Base-by-base conservation (phyloP, 768 basidiomycete genomes). In the Calocybe cyanea region DNA sequence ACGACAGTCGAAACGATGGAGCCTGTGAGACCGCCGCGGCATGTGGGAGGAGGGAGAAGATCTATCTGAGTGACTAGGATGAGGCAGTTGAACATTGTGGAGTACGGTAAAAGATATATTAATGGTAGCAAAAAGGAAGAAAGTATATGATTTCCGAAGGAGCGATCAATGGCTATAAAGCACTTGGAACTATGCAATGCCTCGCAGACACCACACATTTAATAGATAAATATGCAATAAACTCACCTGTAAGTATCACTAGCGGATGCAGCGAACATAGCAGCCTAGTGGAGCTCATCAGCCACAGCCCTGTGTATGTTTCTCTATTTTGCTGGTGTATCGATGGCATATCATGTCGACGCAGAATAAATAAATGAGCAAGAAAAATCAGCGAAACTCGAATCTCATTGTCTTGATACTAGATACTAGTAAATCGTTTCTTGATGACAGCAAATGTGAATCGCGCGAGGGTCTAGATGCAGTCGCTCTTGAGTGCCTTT, bases 401-500 rank as follows among this genome's bases (percentile, higher is more conserved):
- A 86, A 32, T 81, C 78, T 87, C 87, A 89, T 23, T 82, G 84
- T 60, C 87, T 50, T 38, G n/a, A n/a, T n/a, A n/a, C n/a, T n/a
- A n/a, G n/a, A n/a, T n/a, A n/a, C n/a, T n/a, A n/a, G n/a, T n/a
- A n/a, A n/a, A n/a, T n/a, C n/a, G n/a, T 57, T 59, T 25, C 50
- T 43, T 37, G 58, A 55, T 33, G 31, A 11, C n/a, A n/a, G n/a
- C n/a, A n/a, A n/a, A n/a, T n/a, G n/a, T n/a, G n/a, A n/a, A n/a
- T n/a, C n/a, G n/a, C n/a, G n/a, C n/a, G n/a, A n/a, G n/a, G n/a
- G n/a, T n/a, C n/a, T n/a, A n/a, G n/a, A n/a, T n/a, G n/a, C n/a
- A n/a, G n/a, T n/a, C n/a, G n/a, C n/a, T n/a, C n/a, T n/a, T n/a
- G n/a, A n/a, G n/a, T n/a, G n/a, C n/a, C n/a, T n/a, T n/a, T n/a